These are phyloP conservation scores for Pseudocercospora crystallina DNA, from an alignment of 2,329 filamentous ascomycete genomes.

Conservation along the genomic window DNA sequence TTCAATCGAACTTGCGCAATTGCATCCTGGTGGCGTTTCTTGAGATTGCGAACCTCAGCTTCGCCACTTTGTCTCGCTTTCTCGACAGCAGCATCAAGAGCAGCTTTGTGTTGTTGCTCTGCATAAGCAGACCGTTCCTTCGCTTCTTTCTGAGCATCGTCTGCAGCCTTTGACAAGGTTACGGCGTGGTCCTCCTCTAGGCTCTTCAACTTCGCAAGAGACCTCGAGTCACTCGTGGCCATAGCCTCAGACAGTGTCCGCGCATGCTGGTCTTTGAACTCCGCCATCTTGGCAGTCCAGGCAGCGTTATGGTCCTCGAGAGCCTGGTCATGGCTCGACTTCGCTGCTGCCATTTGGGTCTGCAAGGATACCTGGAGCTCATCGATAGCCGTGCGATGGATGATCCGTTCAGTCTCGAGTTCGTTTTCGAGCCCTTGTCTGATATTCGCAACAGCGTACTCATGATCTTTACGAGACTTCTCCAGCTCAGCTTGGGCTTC, in stretches of 20 bases:
- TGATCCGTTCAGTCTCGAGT: constrained; percentile 2
- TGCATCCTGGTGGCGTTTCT: constrained; percentile 28
- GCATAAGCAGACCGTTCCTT: constrained; percentile 14
- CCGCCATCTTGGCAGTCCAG: constrained; percentile 23
- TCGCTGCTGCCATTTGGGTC: constrained; percentile 14
- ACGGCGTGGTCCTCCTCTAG: constrained; percentile 16
- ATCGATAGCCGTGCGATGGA: constrained; percentile 3
- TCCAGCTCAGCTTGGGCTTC: constrained; percentile 17
- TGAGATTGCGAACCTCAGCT: constrained; percentile 24
- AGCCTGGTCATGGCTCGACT: constrained; percentile 16
- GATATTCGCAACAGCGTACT: constrained; percentile 15
- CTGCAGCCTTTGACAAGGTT: constrained; percentile 13
- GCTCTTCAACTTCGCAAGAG: constrained; percentile 14
- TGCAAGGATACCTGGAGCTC: constrained; percentile 14
- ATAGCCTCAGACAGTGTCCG: constrained; percentile 18
- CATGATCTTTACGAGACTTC: constrained; percentile 14
- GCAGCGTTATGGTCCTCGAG: constrained; percentile 21
- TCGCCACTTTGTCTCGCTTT: constrained; percentile 22
- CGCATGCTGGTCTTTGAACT: constrained; percentile 21
- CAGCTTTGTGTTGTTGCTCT: constrained; percentile 20
- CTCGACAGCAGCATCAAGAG: constrained; percentile 23
- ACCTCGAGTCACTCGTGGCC: constrained; percentile 15
- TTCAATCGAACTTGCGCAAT: constrained; percentile 23
- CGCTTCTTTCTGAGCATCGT: constrained; percentile 19
- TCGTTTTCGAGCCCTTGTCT: constrained; percentile 9